Evolutionary conservation across 129 eudicot genomes (phyloP).

Genomic region (Erigeron canadensis): DNA sequence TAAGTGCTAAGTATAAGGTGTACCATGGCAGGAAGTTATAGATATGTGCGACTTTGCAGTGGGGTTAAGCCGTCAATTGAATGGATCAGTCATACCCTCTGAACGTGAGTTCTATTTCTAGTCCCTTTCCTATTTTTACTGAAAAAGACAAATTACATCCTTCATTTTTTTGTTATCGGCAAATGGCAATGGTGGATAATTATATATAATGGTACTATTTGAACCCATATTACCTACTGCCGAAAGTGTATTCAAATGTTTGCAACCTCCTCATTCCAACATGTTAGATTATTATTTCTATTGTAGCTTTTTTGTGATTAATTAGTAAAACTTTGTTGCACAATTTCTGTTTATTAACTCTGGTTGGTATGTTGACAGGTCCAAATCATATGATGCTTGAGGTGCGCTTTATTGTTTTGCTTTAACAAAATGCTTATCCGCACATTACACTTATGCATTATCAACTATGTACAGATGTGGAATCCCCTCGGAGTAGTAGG

Average conservation of each 20-base stretch:
- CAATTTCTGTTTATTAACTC: constrained; percentile 15
- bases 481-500: constrained; percentile 98
- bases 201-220: neutral
- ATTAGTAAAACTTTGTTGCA: neutral
- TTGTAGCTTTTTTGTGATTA: neutral
- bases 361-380: constrained; percentile 55
- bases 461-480: constrained; percentile 67
- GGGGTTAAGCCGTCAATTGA: constrained; percentile 94
- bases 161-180: neutral
- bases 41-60: constrained; percentile 99
- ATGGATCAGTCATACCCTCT: constrained; percentile 92
- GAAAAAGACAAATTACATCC: constrained; percentile 7
- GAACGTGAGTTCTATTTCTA: constrained; percentile 61
- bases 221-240: neutral
- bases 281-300: neutral
- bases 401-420: constrained; percentile 41
- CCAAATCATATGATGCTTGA: constrained; percentile 97
- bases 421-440: constrained; percentile 8
- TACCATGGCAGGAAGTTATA: constrained; percentile 76
- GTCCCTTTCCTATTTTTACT: constrained; percentile 6
- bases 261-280: neutral
- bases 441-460: constrained; percentile 1
- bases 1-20: constrained; percentile 8
- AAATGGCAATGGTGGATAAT: constrained; percentile 12
- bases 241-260: constrained; percentile 8